These are phyloP conservation scores for Conoideocrella luteorostrata DNA, from an alignment of 2,329 filamentous ascomycete genomes.

Conservation along the genomic window DNA sequence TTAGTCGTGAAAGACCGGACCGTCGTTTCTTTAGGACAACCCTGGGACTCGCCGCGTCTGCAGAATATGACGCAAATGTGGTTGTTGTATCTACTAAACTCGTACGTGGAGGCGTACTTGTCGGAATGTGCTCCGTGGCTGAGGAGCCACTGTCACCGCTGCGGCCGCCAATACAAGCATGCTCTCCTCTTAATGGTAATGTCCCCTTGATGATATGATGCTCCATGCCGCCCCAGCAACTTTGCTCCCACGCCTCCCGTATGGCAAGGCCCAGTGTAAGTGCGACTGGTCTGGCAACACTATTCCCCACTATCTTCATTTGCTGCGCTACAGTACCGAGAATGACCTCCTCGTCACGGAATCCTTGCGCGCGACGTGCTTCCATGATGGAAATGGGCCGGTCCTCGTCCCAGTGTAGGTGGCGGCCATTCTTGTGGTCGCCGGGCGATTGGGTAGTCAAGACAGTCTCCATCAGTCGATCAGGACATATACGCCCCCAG, in stretches of 20 bases:
- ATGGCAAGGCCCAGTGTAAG: slow-evolving; percentile 59
- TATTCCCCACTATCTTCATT: slow-evolving; percentile 68
- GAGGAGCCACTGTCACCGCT: too few relatives aligned
- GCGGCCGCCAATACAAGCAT: not conserved
- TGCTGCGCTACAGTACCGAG: slow-evolving; percentile 51
- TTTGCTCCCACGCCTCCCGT: slow-evolving; percentile 43
- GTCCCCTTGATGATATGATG: not conserved
- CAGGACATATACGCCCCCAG: slow-evolving; percentile 48
- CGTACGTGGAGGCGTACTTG: too few relatives aligned
- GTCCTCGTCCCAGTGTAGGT: slow-evolving; percentile 60
- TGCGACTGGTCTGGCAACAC: slow-evolving; percentile 63
- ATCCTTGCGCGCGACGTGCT: slow-evolving; percentile 61
- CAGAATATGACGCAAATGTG: too few relatives aligned
- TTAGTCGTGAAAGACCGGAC: not conserved
- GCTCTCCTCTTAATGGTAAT: not conserved
- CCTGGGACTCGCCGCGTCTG: not conserved
- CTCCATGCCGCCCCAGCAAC: slow-evolving; percentile 4
- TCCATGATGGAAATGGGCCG: slow-evolving; percentile 61
- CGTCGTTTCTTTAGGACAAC: not conserved
- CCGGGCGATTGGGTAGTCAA: slow-evolving; percentile 47
- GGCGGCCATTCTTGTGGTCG: slow-evolving; percentile 49
- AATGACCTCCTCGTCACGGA: slow-evolving; percentile 63
- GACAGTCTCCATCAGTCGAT: slow-evolving; percentile 55
- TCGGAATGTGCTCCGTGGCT: too few relatives aligned
- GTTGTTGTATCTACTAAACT: too few relatives aligned